These are phyloP conservation scores for Lyophyllum semitale DNA, from an alignment of 768 basidiomycete species.

Conservation along the genomic window DNA sequence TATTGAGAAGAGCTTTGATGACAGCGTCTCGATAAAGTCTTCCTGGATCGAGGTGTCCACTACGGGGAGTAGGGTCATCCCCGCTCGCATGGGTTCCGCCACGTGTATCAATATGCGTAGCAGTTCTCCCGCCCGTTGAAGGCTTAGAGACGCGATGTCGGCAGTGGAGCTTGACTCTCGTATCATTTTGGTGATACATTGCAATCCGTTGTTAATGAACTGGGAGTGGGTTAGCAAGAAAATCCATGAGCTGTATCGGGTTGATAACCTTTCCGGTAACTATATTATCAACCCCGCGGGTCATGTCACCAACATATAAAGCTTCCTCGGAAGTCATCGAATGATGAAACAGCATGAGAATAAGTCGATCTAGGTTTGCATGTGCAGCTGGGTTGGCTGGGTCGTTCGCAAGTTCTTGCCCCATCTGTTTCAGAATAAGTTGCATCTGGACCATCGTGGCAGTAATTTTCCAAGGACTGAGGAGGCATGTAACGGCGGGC, in stretches of 20 bases:
- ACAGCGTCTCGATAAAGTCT: slow-evolving; percentile 52
- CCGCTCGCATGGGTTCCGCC: slow-evolving; percentile 62
- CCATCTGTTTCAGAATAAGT: slow-evolving; percentile 73
- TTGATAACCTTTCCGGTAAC: slow-evolving; percentile 67
- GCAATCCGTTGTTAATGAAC: slow-evolving; percentile 78
- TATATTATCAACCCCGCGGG: slow-evolving; percentile 62
- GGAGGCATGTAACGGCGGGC: slow-evolving; percentile 61
- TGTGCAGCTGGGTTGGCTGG: slow-evolving; percentile 56
- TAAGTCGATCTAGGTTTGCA: slow-evolving; percentile 65
- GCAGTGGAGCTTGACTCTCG: slow-evolving; percentile 29
- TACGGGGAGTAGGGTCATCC: slow-evolving; percentile 40
- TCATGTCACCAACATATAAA: slow-evolving; percentile 82
- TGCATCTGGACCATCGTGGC: slow-evolving; percentile 82
- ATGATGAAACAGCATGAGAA: slow-evolving; percentile 67
- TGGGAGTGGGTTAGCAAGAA: slow-evolving; percentile 26
- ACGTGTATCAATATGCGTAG: slow-evolving; percentile 70
- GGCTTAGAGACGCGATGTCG: slow-evolving; percentile 33
- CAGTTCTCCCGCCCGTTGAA: slow-evolving; percentile 64
- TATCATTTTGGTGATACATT: slow-evolving; percentile 61
- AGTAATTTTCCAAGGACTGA: slow-evolving; percentile 84
- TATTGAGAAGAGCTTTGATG: slow-evolving; percentile 43
- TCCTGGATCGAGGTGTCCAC: slow-evolving; percentile 61
- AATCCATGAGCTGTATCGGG: background rate
- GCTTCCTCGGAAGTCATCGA: slow-evolving; percentile 79
- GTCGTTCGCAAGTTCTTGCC: slow-evolving; percentile 64